Evolutionary conservation across 345 rosid species (phyloP), one percentile per base, ranked within the genome.

Genomic region (Syzygium aqueum): DNA sequence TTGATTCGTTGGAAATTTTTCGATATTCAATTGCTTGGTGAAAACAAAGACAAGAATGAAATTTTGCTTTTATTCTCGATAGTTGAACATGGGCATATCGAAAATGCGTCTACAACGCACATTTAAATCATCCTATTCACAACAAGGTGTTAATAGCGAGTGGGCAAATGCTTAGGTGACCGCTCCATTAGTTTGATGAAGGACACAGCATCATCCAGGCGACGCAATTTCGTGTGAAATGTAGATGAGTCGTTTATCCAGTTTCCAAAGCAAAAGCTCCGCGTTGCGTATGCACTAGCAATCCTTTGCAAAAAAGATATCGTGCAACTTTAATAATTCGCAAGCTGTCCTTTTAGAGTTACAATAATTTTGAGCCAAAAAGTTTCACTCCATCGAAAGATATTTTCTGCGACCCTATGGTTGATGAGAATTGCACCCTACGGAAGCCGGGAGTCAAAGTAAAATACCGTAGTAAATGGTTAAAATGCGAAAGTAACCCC

Each of bases 181-280:
- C 27, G 61, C 61, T 56, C 27, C 27, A 5, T 22, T 56, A 56
- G 22, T 56, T 56, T 56, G 61, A 56, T 22, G n/a, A 23, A 56
- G 23, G 61, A 56, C 27, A 22, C 27, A 11, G 0, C 8, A 22
- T 27, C 61, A 23, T 56, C 61, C 27, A 0, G 27, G 61, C 0
- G 27, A 9, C 0, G 27, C 61, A 3, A 56, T 53, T 53, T 53
- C 57, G 17, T 23, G 57, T 22, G 61, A 56, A 23, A 56, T 56
- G 1, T 23, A 56, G 61, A 56, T 56, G 27, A 56, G 1, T 56
- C 61, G 61, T 56, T 56, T 56, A 8, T 23, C 2, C 27, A 0
- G 27, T 56, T 56, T 56, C 61, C 61, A 23, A 56, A 25, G 61
- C 23, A 23, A 23, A 56, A 56, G n/a, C 61, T 56, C 1, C 4